Evolutionary conservation across 768 basidiomycete species (phyloP).

Genomic region (Candolleomyces efflorescens): DNA sequence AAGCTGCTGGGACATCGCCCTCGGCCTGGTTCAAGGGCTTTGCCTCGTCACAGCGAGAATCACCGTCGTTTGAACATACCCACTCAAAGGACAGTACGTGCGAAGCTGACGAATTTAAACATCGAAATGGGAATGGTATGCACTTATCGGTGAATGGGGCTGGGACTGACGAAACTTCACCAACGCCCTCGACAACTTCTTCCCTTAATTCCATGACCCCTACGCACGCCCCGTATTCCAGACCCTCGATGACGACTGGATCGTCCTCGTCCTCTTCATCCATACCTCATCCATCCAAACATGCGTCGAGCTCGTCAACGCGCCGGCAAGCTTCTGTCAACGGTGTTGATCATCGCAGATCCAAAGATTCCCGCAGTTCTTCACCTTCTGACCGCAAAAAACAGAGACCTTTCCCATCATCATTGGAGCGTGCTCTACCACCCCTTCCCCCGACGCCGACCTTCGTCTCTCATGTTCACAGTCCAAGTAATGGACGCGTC

Average conservation of each 20-base stretch:
- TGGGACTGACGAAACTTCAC: slow-evolving; percentile 19
- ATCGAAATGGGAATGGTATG: slow-evolving; percentile 16
- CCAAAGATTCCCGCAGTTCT: neutral
- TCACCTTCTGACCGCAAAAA: slow-evolving; percentile 4
- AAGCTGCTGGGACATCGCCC: slow-evolving; percentile 11
- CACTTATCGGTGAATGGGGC: neutral
- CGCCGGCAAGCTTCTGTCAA: neutral
- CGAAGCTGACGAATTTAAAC: neutral
- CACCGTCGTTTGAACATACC: slow-evolving; percentile 17
- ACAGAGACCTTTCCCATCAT: neutral
- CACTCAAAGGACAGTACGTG: slow-evolving; percentile 1
- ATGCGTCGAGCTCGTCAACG: neutral
- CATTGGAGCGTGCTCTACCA: slow-evolving; percentile 8
- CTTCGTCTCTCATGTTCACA: neutral
- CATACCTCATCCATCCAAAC: neutral
- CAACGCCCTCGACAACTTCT: slow-evolving; percentile 22
- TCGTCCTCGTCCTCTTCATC: slow-evolving; percentile 9
- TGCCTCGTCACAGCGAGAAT: slow-evolving; percentile 13
- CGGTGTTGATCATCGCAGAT: neutral
- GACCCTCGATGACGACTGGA: slow-evolving; percentile 18
- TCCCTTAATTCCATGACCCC: slow-evolving; percentile 23
- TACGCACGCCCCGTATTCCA: slow-evolving; percentile 17
- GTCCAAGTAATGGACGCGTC: slow-evolving; percentile 6
- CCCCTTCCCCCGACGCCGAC: slow-evolving; percentile 11
- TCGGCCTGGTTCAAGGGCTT: slow-evolving; percentile 21